These are phyloP conservation scores for Acmispon strigosus DNA, from an alignment of 306 rosid genomes.

Conservation along the genomic window DNA sequence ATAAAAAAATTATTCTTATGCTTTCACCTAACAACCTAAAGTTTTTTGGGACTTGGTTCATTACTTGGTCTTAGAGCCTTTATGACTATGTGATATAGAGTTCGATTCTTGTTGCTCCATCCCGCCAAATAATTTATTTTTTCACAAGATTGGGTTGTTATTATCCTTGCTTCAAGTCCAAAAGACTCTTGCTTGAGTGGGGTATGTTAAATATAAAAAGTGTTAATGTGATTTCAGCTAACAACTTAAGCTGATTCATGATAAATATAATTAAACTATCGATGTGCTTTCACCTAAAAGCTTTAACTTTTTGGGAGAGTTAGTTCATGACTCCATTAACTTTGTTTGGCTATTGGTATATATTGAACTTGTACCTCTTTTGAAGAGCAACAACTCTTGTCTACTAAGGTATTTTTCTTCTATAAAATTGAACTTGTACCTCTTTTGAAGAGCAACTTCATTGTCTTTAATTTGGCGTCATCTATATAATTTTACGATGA, in stretches of 20 bases:
- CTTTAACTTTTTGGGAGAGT: background rate
- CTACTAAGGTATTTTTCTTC: background rate
- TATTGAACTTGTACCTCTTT: background rate
- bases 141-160: too few relatives aligned
- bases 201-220: too few relatives aligned
- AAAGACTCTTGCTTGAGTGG: too few relatives aligned
- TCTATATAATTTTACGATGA: conserved; percentile 1
- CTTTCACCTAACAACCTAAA: background rate
- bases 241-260: too few relatives aligned
- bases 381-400: conserved; percentile 8
- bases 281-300: background rate
- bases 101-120: too few relatives aligned
- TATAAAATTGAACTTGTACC: background rate
- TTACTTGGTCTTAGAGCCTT: background rate
- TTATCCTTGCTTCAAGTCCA: too few relatives aligned
- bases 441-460: conserved; percentile 1
- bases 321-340: background rate
- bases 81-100: too few relatives aligned
- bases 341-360: background rate
- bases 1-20: background rate
- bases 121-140: too few relatives aligned
- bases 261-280: background rate
- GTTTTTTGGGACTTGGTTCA: background rate
- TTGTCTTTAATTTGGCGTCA: background rate
- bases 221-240: too few relatives aligned